phyloP scores from a whole-genome alignment of 176 grass and related monocot species.

The Melocanna baccifera region DNA sequence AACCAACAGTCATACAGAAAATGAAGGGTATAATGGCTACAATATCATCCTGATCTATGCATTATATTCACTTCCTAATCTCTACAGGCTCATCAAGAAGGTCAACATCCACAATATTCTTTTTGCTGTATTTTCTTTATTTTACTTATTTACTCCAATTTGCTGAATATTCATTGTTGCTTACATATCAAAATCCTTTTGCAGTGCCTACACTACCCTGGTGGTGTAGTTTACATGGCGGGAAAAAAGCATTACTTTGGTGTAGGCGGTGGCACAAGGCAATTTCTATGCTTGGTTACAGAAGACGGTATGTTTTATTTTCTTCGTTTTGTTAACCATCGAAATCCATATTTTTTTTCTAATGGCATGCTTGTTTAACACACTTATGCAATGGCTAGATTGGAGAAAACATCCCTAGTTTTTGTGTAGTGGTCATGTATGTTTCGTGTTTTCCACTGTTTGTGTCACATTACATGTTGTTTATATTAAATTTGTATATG shows the following conservation, averaged over 20 bases:
- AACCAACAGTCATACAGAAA: slow-evolving; percentile 15
- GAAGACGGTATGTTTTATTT: slow-evolving; percentile 73
- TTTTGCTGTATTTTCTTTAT: slow-evolving; percentile 9
- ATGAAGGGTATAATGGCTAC: slow-evolving; percentile 46
- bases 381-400: neutral
- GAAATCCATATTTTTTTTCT: neutral
- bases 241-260: slow-evolving; percentile 98
- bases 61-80: slow-evolving; percentile 64
- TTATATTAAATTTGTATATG: slow-evolving; percentile 5
- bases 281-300: slow-evolving; percentile 80
- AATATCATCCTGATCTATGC: slow-evolving; percentile 93
- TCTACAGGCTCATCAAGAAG: slow-evolving; percentile 79
- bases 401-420: neutral
- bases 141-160: neutral
- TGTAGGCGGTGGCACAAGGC: slow-evolving; percentile 92
- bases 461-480: neutral
- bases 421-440: neutral
- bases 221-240: slow-evolving; percentile 79
- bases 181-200: slow-evolving; percentile 30
- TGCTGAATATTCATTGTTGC: neutral
- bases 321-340: slow-evolving; percentile 12
- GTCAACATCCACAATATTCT: slow-evolving; percentile 25
- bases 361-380: neutral
- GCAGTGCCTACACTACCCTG: slow-evolving; percentile 50
- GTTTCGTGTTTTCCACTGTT: neutral